Evolutionary conservation across 2,329 filamentous ascomycete genomes (phyloP).

Genomic region (Aphanocladium album): DNA sequence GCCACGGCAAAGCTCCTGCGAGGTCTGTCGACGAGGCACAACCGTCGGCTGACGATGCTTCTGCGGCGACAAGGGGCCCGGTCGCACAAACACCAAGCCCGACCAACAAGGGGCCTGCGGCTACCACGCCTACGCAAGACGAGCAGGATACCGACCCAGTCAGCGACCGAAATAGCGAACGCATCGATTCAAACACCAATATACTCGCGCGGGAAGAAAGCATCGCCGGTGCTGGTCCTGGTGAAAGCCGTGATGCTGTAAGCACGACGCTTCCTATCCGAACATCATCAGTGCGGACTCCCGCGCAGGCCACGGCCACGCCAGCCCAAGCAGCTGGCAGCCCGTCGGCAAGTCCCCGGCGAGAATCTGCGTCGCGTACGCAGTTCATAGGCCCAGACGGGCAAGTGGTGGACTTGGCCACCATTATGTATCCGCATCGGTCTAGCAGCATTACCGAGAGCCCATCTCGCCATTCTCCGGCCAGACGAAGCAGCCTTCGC

Average conservation of each 20-base stretch:
- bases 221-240: not conserved
- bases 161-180: not conserved
- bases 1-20: constrained; percentile 33
- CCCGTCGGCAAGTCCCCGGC: not conserved
- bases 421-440: constrained; percentile 4
- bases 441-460: not conserved
- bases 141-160: not conserved
- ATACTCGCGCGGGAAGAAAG: not conserved
- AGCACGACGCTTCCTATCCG: constrained; percentile 15
- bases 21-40: constrained; percentile 41
- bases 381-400: not conserved
- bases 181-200: not conserved
- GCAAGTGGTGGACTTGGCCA: not conserved
- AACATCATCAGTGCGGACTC: constrained; percentile 15
- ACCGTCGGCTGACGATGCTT: constrained; percentile 42
- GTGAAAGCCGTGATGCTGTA: constrained; percentile 1
- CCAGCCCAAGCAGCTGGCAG: not conserved
- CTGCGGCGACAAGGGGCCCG: constrained; percentile 30
- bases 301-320: not conserved
- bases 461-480: not conserved
- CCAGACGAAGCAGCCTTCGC: constrained; percentile 1
- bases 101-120: constrained; percentile 24
- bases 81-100: not conserved
- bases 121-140: constrained; percentile 8
- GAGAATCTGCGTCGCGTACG: not conserved